phyloP scores from a whole-genome alignment of 148 eudicot species.

The Cornus controversa region DNA sequence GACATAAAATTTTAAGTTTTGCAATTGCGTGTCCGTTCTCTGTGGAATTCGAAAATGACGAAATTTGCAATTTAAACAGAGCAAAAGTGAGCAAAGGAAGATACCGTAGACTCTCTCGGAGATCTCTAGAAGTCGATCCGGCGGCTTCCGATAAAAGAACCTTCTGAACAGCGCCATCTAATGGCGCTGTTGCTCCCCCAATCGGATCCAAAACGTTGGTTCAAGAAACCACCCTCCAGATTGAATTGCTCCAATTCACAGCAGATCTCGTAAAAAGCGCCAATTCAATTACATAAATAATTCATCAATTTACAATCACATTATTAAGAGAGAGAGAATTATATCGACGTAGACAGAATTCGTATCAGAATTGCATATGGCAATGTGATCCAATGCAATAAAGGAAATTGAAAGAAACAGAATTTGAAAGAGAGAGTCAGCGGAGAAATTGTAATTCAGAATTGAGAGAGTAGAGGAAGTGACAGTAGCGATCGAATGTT shows the following conservation, averaged over 20 bases:
- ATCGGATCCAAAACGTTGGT: constrained; percentile 57
- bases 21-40: not conserved
- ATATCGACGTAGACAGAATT: not conserved
- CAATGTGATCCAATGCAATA: not conserved
- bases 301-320: not conserved
- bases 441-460: not conserved
- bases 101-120: constrained; percentile 73
- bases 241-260: not conserved
- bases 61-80: not conserved
- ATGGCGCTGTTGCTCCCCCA: constrained; percentile 70
- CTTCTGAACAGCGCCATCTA: constrained; percentile 86
- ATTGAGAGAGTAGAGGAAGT: constrained; percentile 2
- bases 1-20: not conserved
- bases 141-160: constrained; percentile 71
- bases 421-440: not conserved
- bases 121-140: constrained; percentile 73
- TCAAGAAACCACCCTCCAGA: not conserved
- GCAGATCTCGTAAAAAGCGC: constrained; percentile 10
- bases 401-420: not conserved
- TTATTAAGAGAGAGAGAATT: not conserved
- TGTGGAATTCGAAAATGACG: not conserved
- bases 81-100: constrained; percentile 6
- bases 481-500: constrained; percentile 1
- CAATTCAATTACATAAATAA: not conserved
- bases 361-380: constrained; percentile 1